These are phyloP conservation scores for Aspergillus ochraceus DNA, from an alignment of 2,329 filamentous ascomycete species.

Conservation along the genomic window DNA sequence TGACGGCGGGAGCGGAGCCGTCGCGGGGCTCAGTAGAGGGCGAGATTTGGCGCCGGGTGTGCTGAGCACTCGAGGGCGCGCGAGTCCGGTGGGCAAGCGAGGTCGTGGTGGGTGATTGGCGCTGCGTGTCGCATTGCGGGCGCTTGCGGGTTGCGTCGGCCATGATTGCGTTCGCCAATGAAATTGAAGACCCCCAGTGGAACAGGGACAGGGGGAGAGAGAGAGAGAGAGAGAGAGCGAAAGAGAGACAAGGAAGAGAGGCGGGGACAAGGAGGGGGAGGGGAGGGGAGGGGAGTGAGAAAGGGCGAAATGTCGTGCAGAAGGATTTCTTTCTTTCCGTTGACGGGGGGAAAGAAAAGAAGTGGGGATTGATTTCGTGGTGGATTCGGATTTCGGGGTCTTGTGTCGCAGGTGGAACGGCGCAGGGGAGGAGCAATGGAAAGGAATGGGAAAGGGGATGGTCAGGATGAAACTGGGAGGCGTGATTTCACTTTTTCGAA, in stretches of 20 bases:
- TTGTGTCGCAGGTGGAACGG: too few species aligned
- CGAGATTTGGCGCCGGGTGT: background rate
- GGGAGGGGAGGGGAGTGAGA: background rate
- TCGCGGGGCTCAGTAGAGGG: background rate
- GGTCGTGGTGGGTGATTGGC: slow-evolving; percentile 3
- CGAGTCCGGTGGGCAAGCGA: slow-evolving; percentile 10
- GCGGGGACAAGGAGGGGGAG: too few species aligned
- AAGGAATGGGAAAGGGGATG: too few species aligned
- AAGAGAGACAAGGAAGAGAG: background rate
- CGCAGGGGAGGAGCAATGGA: too few species aligned
- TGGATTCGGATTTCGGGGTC: too few species aligned
- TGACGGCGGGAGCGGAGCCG: background rate
- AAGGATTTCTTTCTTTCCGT: background rate
- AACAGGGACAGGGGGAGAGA: background rate
- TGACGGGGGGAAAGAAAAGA: too few species aligned
- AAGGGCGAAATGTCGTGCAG: background rate
- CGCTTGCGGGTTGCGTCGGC: slow-evolving; percentile 16
- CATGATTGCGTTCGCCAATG: slow-evolving; percentile 18
- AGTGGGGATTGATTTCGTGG: too few species aligned
- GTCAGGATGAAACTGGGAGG: too few species aligned
- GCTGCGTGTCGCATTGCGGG: slow-evolving; percentile 11
- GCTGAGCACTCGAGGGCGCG: background rate
- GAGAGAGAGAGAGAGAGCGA: background rate
- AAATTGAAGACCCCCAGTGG: background rate
- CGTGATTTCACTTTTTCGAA: too few species aligned